Percentiles rank a stretch among this genome's conserved stretches.
Conservation (phyloP, 2,329 filamentous ascomycete genomes). For the Pestalotiopsis fici region DNA sequence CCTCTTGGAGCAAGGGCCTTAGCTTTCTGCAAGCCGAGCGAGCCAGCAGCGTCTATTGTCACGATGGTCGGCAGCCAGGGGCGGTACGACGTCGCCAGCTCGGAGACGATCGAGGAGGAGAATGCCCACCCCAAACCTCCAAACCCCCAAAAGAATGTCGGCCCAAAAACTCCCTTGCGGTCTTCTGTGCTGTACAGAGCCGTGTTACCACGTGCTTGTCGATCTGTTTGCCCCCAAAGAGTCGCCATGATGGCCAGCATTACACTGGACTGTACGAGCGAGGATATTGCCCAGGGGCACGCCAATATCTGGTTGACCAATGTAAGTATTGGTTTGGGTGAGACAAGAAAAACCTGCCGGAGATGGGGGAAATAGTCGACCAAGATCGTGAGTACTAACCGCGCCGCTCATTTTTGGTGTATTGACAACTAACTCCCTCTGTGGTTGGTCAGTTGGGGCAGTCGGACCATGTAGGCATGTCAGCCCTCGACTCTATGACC, state of each 20-base stretch:
- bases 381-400: not conserved
- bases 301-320: not conserved
- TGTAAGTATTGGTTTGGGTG: not conserved
- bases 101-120: not conserved
- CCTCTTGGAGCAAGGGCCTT: slow-evolving; percentile 2
- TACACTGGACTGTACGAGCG: not conserved
- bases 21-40: not conserved
- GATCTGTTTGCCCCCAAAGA: not conserved
- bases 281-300: not conserved
- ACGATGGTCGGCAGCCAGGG: not conserved
- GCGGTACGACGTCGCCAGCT: not conserved
- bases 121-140: not conserved
- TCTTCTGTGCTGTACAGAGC: not conserved
- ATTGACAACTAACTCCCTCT: not conserved
- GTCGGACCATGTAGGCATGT: not conserved
- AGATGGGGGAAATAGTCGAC: not conserved
- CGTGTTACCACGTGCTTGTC: not conserved
- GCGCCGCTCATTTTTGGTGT: not conserved
- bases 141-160: not conserved
- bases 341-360: not conserved
- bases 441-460: not conserved
- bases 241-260: not conserved
- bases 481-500: not conserved
- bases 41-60: not conserved
- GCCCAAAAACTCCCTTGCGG: not conserved